These are phyloP conservation scores for Triticum dicoccoides DNA, from an alignment of 176 grass and related monocot genomes.

Conservation along the genomic window DNA sequence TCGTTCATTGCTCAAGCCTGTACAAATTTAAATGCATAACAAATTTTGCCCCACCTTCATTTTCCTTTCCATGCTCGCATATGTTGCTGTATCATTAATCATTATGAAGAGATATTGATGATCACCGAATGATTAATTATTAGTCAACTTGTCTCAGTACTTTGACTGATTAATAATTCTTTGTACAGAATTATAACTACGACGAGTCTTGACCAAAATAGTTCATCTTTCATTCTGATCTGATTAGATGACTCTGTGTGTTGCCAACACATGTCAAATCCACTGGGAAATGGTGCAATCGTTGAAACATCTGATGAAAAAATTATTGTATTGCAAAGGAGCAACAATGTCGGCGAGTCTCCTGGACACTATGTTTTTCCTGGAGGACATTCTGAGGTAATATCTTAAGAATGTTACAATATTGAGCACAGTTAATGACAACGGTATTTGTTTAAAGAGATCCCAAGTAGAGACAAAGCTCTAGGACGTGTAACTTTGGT, in stretches of 20 bases:
- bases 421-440: background rate
- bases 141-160: background rate
- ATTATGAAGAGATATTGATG: background rate
- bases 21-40: slow-evolving; percentile 1
- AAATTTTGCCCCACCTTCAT: background rate
- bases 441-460: background rate
- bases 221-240: slow-evolving; percentile 24
- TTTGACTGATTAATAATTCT: slow-evolving; percentile 3
- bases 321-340: slow-evolving; percentile 89
- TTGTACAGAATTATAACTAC: slow-evolving; percentile 13
- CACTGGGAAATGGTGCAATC: slow-evolving; percentile 87
- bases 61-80: background rate
- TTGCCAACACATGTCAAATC: slow-evolving; percentile 79
- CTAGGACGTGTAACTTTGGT: background rate
- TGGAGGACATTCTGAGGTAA: slow-evolving; percentile 95
- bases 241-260: slow-evolving; percentile 53
- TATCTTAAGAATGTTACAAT: background rate
- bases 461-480: background rate
- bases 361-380: slow-evolving; percentile 91
- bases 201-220: slow-evolving; percentile 20
- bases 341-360: slow-evolving; percentile 86
- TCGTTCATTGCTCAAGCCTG: background rate
- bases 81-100: slow-evolving; percentile 2
- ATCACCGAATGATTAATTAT: background rate
- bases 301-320: slow-evolving; percentile 85